Evolutionary conservation across 495 filamentous ascomycete species (phyloP), one percentile per base, ranked within the genome.

Genomic region (Aspergillus saccharolyticus): DNA sequence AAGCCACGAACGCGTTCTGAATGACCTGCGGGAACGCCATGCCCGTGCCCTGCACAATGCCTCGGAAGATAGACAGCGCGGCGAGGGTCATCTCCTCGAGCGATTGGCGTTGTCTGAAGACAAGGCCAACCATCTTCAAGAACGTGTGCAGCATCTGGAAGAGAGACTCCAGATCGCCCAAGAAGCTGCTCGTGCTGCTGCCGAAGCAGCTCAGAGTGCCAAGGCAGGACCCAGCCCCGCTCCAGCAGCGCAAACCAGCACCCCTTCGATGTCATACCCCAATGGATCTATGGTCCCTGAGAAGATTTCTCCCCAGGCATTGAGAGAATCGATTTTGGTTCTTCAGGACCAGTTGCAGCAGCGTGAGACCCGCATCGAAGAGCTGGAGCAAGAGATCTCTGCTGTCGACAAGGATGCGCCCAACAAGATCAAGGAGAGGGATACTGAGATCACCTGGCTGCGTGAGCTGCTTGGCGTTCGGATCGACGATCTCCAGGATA

Each of bases 311-410:
- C 90, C 91, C 6, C 91, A 96, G 70, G 94, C 94, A 12, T 82
- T 98, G 39, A 87, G 94, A 21, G 95, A 98, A 71, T 96, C 93
- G 7, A 96, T 98, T 65, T 80, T 95, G 66, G 94, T 96, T 19
- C 81, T 98, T 24, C 95, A 97, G 69, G 92, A 96, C 68, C 94
- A 98, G 66, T 83, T 98, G 45, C 93, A 97, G 65, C 89, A 93
- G 65, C 91, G 94, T 54, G 94, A 97, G 72, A 80, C 83, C 19
- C 83, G 81, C 21, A 95, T 97, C 63, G 94, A 98, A 64, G 80
- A 84, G 55, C 88, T 97, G 17, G 90, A 96, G 72, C 81, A 84
- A 44, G 77, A 85, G 51, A 72, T 91, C 20, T 71, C 84, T 9
- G 73, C 79, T 24, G 71, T 88, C 8, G 90, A 93, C 59, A 75